Conservation (phyloP, 2,329 filamentous ascomycete genomes). For the Cryphonectria naterciae region DNA sequence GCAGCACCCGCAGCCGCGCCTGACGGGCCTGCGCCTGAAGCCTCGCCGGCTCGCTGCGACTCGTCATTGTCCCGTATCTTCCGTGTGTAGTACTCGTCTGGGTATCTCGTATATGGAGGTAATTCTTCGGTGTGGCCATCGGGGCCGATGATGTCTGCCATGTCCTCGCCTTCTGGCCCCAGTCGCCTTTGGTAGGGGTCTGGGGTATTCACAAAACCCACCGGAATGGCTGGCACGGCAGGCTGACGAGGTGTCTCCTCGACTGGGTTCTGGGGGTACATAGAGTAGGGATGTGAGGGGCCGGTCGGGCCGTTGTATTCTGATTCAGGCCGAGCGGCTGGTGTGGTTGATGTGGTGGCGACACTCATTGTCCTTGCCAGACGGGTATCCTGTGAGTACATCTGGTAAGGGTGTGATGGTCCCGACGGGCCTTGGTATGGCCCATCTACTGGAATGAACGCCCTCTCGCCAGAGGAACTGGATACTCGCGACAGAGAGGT, state of each 20-base stretch:
- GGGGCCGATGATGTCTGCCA: constrained; percentile 83
- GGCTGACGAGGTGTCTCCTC: constrained; percentile 52
- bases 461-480: constrained; percentile 43
- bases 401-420: constrained; percentile 82
- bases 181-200: constrained; percentile 72
- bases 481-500: constrained; percentile 35
- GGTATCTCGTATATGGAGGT: constrained; percentile 89
- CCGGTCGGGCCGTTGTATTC: constrained; percentile 64
- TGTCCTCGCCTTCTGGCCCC: constrained; percentile 81
- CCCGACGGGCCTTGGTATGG: constrained; percentile 72
- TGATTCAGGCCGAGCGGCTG: constrained; percentile 37
- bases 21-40: constrained; percentile 12
- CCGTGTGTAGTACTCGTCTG: constrained; percentile 69
- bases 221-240: constrained; percentile 54
- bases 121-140: constrained; percentile 90
- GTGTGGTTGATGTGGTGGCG: constrained; percentile 52
- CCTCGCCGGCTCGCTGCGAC: constrained; percentile 23
- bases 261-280: constrained; percentile 82
- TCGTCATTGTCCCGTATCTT: constrained; percentile 49
- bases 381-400: constrained; percentile 81
- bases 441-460: constrained; percentile 54
- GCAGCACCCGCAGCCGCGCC: constrained; percentile 9
- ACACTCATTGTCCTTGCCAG: constrained; percentile 73
- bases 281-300: constrained; percentile 81
- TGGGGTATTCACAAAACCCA: constrained; percentile 74